These are phyloP conservation scores for Pezicula radicicola DNA, from an alignment of 2,329 filamentous ascomycete species.

Conservation along the genomic window DNA sequence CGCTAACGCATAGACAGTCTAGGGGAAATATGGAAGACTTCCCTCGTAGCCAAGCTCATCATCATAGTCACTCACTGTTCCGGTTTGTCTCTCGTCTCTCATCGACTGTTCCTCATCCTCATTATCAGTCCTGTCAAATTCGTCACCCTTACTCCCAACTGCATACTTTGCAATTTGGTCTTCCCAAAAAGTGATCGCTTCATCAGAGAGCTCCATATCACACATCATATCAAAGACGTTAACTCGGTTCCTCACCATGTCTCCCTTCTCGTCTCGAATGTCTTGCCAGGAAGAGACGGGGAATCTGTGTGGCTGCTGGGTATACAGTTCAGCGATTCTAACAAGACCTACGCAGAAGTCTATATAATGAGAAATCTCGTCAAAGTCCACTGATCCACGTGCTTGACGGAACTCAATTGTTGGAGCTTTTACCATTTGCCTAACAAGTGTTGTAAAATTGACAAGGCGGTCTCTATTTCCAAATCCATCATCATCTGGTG, in stretches of 20 bases:
- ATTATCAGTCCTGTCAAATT: slow-evolving; percentile 12
- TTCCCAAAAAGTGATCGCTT: slow-evolving; percentile 10
- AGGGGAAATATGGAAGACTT: too few species aligned
- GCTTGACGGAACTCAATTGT: slow-evolving; percentile 24
- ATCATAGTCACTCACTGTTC: too few species aligned
- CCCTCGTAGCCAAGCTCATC: too few species aligned
- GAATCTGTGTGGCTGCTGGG: slow-evolving; percentile 8
- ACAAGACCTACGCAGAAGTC: slow-evolving; percentile 21
- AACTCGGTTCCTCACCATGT: slow-evolving; percentile 1
- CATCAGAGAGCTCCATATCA: slow-evolving; percentile 10
- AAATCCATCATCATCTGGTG: neutral
- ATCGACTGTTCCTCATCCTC: slow-evolving; percentile 2
- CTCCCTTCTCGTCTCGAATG: neutral
- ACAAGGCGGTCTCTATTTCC: slow-evolving; percentile 12
- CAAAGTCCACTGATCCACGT: slow-evolving; percentile 12
- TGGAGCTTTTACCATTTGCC: slow-evolving; percentile 1
- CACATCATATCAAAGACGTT: slow-evolving; percentile 13
- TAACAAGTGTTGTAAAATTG: slow-evolving; percentile 13
- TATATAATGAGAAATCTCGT: slow-evolving; percentile 17
- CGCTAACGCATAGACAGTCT: too few species aligned
- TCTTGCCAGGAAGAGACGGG: slow-evolving; percentile 8
- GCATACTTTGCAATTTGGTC: slow-evolving; percentile 2
- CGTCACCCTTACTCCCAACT: neutral
- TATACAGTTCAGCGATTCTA: slow-evolving; percentile 14
- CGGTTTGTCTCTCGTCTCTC: neutral